Evolutionary conservation across 768 basidiomycete genomes (phyloP), one percentile per base, ranked within the genome.

Genomic region (Russula sp.): DNA sequence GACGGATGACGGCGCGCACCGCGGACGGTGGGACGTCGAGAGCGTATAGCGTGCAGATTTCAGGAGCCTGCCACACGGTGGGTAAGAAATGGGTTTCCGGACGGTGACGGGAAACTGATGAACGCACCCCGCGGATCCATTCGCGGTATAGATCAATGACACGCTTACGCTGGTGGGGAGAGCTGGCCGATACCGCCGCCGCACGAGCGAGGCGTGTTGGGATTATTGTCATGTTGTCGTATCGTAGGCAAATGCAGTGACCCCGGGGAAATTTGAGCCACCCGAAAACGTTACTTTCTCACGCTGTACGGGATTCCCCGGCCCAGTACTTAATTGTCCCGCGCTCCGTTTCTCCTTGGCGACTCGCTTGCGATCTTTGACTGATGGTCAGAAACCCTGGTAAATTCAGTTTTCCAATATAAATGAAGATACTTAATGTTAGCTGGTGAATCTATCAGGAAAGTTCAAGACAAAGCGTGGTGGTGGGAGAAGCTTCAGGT

Each of bases 61-160:
- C 91, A 7, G 96, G 96, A n/a, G 94, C 94, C 89, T 98, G 69
- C 22, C 32, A 50, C 61, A 34, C 59, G 20, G n/a, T 34, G 34
- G 20, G 49, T 22, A 27, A 18, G 27, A 40, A 42, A 27, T 27
- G 27, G 27, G 2, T 27, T 27, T 27, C 31, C 34, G 16, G 22
- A 20, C 9, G 27, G 18, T 35, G 5, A 16, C 27, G 27, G 27
- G 27, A 50, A 48, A 55, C 44, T 35, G 40, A 63, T 49, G 56
- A 47, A 83, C 91, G 69, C 71, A 97, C 96, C 51, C 87, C 82
- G 65, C 97, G 88, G 72, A 94, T 89, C 96, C 96, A 99, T 73
- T 86, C 87, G 62, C 95, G 80, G 79, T 98, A 99, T 13, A 97
- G 81, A 51, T 87, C 79, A 20, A 94, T 76, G 10, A 84, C 85